A percentile compares a stretch with the other conserved stretches of the same genome.
Conservation (phyloP, 1,284 basidiomycete genomes). For the Boletus hoseneyae region DNA sequence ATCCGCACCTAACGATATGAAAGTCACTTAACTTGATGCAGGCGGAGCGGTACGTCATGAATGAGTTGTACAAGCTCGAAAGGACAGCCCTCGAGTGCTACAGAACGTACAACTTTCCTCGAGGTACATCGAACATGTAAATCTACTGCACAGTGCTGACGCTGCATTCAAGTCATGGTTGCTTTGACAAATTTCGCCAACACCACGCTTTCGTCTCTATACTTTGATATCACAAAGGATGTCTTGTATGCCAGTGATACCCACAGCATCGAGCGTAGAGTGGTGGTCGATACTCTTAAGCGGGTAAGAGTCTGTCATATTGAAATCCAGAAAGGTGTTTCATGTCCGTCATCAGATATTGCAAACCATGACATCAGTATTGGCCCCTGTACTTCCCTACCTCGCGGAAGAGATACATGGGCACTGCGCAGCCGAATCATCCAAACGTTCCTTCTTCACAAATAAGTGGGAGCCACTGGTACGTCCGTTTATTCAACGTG, state of each 20-base stretch:
- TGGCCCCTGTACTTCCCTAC: slow-evolving; percentile 89
- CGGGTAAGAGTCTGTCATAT: slow-evolving; percentile 45
- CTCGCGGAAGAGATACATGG: slow-evolving; percentile 86
- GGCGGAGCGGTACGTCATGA: slow-evolving; percentile 85
- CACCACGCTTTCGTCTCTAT: slow-evolving; percentile 73
- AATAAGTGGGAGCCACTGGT: slow-evolving; percentile 61
- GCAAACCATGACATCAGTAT: slow-evolving; percentile 63
- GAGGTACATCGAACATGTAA: slow-evolving; percentile 52
- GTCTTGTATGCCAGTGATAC: slow-evolving; percentile 75
- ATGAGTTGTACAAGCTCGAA: slow-evolving; percentile 78
- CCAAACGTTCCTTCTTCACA: slow-evolving; percentile 58
- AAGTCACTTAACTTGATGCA: slow-evolving; percentile 31
- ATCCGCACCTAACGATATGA: background rate
- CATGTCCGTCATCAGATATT: slow-evolving; percentile 53
- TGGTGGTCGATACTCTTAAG: slow-evolving; percentile 70
- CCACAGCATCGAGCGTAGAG: slow-evolving; percentile 54
- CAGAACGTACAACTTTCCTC: slow-evolving; percentile 76
- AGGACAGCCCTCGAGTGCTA: slow-evolving; percentile 67
- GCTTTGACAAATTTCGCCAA: slow-evolving; percentile 67
- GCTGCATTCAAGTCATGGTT: slow-evolving; percentile 47
- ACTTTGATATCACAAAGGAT: slow-evolving; percentile 93
- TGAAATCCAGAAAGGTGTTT: background rate
- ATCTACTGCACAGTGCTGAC: slow-evolving; percentile 4
- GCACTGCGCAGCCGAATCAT: slow-evolving; percentile 29
- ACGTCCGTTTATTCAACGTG: slow-evolving; percentile 18